A percentile compares a stretch with the other conserved stretches of the same genome.
These are phyloP conservation scores for Luffa aegyptiaca DNA, from an alignment of 306 rosid genomes.

Conservation along the genomic window DNA sequence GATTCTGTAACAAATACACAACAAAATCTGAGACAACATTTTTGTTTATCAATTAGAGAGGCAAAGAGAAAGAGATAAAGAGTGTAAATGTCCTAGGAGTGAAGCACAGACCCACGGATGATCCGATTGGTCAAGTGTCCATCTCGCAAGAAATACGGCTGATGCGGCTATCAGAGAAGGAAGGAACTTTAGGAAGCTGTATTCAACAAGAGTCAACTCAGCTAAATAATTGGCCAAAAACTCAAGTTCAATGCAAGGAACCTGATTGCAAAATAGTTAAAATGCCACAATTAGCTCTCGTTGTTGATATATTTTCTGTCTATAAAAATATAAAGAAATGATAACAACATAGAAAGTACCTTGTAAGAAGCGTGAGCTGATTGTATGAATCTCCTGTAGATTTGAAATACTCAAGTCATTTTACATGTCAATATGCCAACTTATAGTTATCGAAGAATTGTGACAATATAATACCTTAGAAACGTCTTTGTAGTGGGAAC, in stretches of 20 bases:
- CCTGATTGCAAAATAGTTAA: conserved; percentile 32
- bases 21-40: background rate
- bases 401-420: conserved; percentile 11
- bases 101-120: conserved; percentile 63
- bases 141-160: conserved; percentile 87
- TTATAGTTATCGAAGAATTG: background rate
- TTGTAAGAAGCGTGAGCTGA: conserved; percentile 67
- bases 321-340: background rate
- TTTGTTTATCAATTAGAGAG: background rate
- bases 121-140: conserved; percentile 66
- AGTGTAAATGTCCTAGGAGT: background rate
- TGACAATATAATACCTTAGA: conserved; percentile 48
- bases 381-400: conserved; percentile 79
- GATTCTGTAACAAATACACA: conserved; percentile 42
- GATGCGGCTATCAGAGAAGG: conserved; percentile 90
- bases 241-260: conserved; percentile 59
- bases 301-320: background rate
- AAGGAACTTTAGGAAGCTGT: conserved; percentile 63
- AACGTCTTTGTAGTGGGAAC: conserved; percentile 84
- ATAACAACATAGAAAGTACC: conserved; percentile 30
- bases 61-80: background rate
- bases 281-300: background rate
- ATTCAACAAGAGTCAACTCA: conserved; percentile 72
- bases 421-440: background rate
- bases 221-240: conserved; percentile 84